phyloP scores from a whole-genome alignment of 2,329 filamentous ascomycete species.

The Phialocephala sp. region DNA sequence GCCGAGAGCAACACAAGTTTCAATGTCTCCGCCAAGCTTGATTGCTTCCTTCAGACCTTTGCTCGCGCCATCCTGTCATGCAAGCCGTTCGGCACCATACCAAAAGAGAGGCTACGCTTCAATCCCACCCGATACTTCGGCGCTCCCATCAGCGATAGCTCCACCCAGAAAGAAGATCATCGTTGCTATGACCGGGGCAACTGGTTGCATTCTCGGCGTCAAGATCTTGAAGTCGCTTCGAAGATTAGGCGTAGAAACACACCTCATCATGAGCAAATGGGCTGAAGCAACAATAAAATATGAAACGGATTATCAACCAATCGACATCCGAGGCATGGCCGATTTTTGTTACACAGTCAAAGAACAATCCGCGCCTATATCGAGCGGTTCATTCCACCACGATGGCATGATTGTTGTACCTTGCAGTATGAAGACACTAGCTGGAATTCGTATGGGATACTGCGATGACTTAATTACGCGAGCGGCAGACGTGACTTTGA shows the following conservation, averaged over 20 bases:
- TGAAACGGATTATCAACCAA: constrained; percentile 49
- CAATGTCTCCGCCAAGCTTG: not conserved
- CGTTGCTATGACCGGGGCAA: constrained; percentile 56
- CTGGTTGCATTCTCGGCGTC: constrained; percentile 52
- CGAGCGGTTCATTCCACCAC: constrained; percentile 51
- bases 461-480: constrained; percentile 53
- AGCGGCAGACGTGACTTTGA: constrained; percentile 53
- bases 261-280: constrained; percentile 56
- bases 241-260: constrained; percentile 52
- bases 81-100: not conserved
- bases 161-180: constrained; percentile 46
- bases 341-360: constrained; percentile 47
- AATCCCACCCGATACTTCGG: not conserved
- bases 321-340: constrained; percentile 47
- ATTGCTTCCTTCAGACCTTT: not conserved
- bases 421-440: constrained; percentile 56
- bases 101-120: not conserved
- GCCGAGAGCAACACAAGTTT: not conserved
- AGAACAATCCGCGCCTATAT: constrained; percentile 52
- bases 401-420: constrained; percentile 55
- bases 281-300: constrained; percentile 54
- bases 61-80: not conserved
- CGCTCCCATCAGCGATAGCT: not conserved
- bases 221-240: constrained; percentile 49
- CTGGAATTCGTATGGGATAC: constrained; percentile 48